A percentile compares a stretch with the other conserved stretches of the same genome.
These are phyloP conservation scores for Amylostereum areolatum DNA, from an alignment of 1,284 basidiomycete species.

Conservation along the genomic window DNA sequence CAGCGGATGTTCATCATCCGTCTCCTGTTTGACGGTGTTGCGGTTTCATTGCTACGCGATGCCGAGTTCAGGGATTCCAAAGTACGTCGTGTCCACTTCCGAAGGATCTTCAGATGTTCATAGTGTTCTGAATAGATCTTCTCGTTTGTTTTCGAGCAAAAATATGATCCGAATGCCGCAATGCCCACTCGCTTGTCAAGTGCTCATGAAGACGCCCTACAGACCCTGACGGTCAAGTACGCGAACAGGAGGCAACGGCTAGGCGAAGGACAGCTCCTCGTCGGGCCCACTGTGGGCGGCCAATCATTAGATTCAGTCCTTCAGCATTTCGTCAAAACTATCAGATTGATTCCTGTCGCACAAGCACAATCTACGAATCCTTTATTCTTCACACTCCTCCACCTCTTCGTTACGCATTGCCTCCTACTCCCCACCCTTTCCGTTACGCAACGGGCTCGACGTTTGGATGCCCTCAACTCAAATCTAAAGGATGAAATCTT, in stretches of 20 bases:
- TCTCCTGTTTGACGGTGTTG: constrained; percentile 41
- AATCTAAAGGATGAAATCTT: constrained; percentile 24
- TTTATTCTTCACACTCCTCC: constrained; percentile 20
- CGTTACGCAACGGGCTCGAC: constrained; percentile 37
- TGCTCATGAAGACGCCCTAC: constrained; percentile 6
- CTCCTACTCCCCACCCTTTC: constrained; percentile 35
- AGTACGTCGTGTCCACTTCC: constrained; percentile 26
- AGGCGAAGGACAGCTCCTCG: too few species aligned
- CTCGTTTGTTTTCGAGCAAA: constrained; percentile 39
- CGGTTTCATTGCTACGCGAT: constrained; percentile 44
- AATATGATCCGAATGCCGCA: constrained; percentile 16
- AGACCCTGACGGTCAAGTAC: constrained; percentile 8
- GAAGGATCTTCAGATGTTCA: background rate
- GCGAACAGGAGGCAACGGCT: too few species aligned
- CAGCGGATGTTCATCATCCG: constrained; percentile 46
- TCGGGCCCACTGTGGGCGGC: background rate
- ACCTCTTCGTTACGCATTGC: constrained; percentile 36
- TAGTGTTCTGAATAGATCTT: constrained; percentile 30
- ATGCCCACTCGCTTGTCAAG: constrained; percentile 17
- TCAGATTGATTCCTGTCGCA: background rate
- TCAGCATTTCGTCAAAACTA: background rate
- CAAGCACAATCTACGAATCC: background rate
- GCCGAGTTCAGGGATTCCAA: constrained; percentile 58
- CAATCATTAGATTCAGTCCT: background rate
- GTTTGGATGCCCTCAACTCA: constrained; percentile 20